A percentile compares a stretch with the other conserved stretches of the same genome.
Evolutionary conservation across 176 grass and related monocot genomes (phyloP).

Genomic region (Oropetium thomaeum): DNA sequence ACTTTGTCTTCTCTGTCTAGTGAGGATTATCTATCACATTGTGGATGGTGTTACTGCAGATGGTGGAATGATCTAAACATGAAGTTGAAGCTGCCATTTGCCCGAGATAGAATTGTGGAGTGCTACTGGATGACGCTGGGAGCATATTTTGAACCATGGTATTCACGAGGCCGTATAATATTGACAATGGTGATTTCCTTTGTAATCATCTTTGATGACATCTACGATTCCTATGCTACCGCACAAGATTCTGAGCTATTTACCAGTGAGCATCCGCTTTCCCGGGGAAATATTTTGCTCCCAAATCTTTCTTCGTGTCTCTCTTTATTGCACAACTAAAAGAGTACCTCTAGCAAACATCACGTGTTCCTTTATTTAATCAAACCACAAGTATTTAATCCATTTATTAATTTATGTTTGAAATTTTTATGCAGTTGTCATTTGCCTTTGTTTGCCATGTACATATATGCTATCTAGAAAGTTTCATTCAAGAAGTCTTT

Average conservation of each 20-base stretch:
- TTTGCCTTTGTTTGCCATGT: too few relatives aligned
- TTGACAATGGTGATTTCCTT: background rate
- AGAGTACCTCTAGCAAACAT: too few relatives aligned
- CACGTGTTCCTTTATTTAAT: too few relatives aligned
- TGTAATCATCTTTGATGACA: background rate
- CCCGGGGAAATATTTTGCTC: background rate
- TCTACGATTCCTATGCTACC: background rate
- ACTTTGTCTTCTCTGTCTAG: background rate
- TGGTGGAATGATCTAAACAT: background rate
- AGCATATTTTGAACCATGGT: conserved; percentile 8
- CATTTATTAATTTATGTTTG: too few relatives aligned
- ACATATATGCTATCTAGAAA: too few relatives aligned
- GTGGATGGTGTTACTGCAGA: too few relatives aligned
- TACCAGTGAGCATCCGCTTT: background rate
- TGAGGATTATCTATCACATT: background rate
- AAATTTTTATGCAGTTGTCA: too few relatives aligned
- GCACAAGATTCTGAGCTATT: background rate
- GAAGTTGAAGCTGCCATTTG: background rate
- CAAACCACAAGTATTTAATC: too few relatives aligned
- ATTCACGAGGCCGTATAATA: background rate
- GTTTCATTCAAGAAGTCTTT: too few relatives aligned
- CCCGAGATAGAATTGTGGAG: background rate
- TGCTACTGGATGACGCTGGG: background rate
- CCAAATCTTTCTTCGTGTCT: too few relatives aligned
- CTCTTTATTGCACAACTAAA: too few relatives aligned